Evolutionary conservation across 805 yeast species (phyloP).

Genomic region (Alloascoidea hylecoeti): DNA sequence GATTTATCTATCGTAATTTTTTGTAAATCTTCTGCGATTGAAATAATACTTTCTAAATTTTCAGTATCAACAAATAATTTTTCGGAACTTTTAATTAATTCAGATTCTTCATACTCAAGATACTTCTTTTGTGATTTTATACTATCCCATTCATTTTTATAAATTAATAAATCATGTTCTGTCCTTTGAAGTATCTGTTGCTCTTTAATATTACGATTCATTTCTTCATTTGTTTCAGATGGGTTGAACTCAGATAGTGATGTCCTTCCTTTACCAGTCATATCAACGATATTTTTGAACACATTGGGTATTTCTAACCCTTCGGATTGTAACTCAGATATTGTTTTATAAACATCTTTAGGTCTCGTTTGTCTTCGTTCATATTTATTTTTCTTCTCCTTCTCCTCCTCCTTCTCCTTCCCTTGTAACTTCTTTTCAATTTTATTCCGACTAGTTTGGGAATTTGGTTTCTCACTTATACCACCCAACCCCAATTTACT

Average conservation of each 20-base stretch:
- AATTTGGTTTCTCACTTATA: constrained; percentile 22
- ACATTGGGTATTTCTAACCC: constrained; percentile 14
- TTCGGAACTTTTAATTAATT: constrained; percentile 14
- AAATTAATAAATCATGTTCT: constrained; percentile 13
- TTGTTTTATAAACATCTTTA: constrained; percentile 12
- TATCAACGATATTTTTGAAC: constrained; percentile 12
- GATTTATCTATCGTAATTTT: constrained; percentile 9
- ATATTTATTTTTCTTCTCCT: constrained; percentile 8
- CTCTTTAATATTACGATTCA: constrained; percentile 1
- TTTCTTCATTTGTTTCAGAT: constrained; percentile 4
- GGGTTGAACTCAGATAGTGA: constrained; percentile 6
- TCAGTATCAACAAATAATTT: constrained; percentile 11
- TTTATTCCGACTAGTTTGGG: too few species aligned
- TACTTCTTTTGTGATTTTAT: constrained; percentile 12
- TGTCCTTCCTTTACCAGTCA: constrained; percentile 5
- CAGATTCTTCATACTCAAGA: constrained; percentile 18
- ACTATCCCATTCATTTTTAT: constrained; percentile 13
- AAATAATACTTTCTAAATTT: constrained; percentile 13
- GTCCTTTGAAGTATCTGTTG: constrained; percentile 8
- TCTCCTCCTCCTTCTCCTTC: constrained; percentile 8
- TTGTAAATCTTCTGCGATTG: constrained; percentile 10
- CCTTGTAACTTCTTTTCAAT: constrained; percentile 8
- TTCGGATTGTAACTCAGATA: constrained; percentile 14
- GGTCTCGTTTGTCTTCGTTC: constrained; percentile 8
- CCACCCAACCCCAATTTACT: constrained; percentile 70